These are phyloP conservation scores for Neofusicoccum sp. DNA, from an alignment of 2,329 filamentous ascomycete species.

Conservation along the genomic window DNA sequence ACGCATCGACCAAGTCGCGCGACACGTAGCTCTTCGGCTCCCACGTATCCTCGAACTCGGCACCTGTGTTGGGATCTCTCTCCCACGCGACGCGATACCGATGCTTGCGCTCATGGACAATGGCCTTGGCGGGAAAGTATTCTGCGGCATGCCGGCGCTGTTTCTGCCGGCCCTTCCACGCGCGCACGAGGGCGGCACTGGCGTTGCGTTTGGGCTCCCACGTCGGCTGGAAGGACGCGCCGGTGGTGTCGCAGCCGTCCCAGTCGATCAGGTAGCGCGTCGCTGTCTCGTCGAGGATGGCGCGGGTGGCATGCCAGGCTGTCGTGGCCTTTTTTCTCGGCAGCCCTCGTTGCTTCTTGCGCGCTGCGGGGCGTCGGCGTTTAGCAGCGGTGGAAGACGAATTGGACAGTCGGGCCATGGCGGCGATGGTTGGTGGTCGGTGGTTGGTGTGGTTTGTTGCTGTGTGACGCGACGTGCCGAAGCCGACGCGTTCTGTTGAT, in stretches of 20 bases:
- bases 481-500: too few species aligned
- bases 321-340: too few species aligned
- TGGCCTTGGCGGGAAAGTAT: neutral
- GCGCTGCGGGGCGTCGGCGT: too few species aligned
- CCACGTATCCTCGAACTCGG: neutral
- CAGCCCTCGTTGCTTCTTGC: too few species aligned
- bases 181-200: constrained; percentile 35
- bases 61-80: neutral
- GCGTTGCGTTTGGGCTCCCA: constrained; percentile 53
- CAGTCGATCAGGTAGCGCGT: constrained; percentile 59
- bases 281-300: constrained; percentile 36
- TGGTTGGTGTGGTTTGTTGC: too few species aligned
- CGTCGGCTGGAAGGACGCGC: constrained; percentile 50
- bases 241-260: constrained; percentile 53
- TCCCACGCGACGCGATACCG: neutral
- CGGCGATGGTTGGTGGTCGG: too few species aligned
- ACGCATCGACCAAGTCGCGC: neutral
- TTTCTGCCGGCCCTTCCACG: constrained; percentile 29
- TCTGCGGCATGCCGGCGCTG: neutral
- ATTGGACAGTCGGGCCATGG: too few species aligned
- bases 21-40: neutral
- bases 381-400: too few species aligned
- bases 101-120: neutral
- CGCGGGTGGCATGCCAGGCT: neutral
- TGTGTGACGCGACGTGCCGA: too few species aligned